These are phyloP conservation scores for Knufia fluminis DNA, from an alignment of 2,329 filamentous ascomycete genomes.

Conservation along the genomic window DNA sequence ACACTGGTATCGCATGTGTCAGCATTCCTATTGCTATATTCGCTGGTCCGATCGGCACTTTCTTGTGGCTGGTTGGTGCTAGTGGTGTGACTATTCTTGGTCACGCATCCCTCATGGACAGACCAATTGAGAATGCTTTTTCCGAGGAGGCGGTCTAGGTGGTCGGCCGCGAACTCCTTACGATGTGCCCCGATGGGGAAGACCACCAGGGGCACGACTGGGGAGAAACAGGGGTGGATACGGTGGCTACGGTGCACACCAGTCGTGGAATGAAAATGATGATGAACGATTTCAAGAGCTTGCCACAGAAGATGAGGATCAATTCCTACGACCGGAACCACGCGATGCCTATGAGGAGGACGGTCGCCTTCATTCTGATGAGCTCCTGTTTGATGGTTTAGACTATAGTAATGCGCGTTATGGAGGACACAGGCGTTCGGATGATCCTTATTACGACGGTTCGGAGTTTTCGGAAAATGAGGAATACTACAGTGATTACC, in stretches of 20 bases:
- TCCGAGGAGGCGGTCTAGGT: constrained; percentile 99
- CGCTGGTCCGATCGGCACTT: constrained; percentile 72
- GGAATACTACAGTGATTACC: constrained; percentile 35
- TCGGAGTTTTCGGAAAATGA: constrained; percentile 37
- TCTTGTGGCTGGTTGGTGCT: constrained; percentile 93
- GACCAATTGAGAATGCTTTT: constrained; percentile 99
- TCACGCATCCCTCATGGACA: constrained; percentile 92
- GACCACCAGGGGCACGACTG: constrained; percentile 82
- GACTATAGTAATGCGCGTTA: constrained; percentile 43
- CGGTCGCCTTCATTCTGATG: constrained; percentile 47
- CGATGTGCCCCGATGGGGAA: constrained; percentile 91
- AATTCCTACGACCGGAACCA: constrained; percentile 48
- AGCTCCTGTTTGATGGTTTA: constrained; percentile 52
- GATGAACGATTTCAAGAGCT: constrained; percentile 34
- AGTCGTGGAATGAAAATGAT: constrained; percentile 39
- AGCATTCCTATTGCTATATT: constrained; percentile 76
- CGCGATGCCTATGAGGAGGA: constrained; percentile 38
- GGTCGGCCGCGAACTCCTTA: constrained; percentile 99
- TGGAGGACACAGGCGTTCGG: constrained; percentile 35
- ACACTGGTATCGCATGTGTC: constrained; percentile 75
- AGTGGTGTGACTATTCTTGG: constrained; percentile 88
- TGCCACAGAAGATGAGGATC: constrained; percentile 39
- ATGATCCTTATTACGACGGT: constrained; percentile 42
- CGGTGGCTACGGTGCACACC: constrained; percentile 39
- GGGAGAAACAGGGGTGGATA: constrained; percentile 43